These are phyloP conservation scores for Lichtheimia corymbifera DNA, from an alignment of 371 early-diverging fungal species.

Conservation along the genomic window DNA sequence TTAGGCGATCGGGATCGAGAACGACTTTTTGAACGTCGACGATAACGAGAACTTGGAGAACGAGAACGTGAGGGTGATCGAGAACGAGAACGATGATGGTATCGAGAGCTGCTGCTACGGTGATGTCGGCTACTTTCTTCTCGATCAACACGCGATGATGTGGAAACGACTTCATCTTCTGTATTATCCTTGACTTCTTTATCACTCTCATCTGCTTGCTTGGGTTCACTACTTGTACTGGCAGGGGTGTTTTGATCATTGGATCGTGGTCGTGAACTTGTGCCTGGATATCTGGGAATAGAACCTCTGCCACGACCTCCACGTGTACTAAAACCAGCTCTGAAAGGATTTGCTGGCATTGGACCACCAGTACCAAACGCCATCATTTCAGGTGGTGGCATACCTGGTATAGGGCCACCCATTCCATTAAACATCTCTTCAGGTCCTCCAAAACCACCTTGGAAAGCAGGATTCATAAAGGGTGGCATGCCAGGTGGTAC, in stretches of 20 bases:
- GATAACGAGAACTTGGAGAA: slow-evolving; percentile 12
- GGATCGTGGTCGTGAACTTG: slow-evolving; percentile 4
- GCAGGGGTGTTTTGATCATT: no score
- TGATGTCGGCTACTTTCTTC: slow-evolving; percentile 17
- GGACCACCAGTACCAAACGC: slow-evolving; percentile 18
- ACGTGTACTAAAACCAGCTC: slow-evolving; percentile 17
- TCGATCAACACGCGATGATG: slow-evolving; percentile 29
- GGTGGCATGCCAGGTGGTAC: slow-evolving; percentile 27
- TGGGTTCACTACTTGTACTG: slow-evolving; percentile 6
- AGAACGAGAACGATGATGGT: slow-evolving; percentile 13
- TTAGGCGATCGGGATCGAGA: slow-evolving; percentile 23
- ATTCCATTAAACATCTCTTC: slow-evolving; percentile 22
- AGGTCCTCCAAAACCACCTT: slow-evolving; percentile 24
- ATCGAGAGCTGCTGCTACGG: slow-evolving; percentile 17
- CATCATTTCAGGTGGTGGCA: slow-evolving; percentile 47
- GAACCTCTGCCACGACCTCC: slow-evolving; percentile 35
- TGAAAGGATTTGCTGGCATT: background rate
- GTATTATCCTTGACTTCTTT: slow-evolving; percentile 17
- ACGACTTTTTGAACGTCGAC: slow-evolving; percentile 12
- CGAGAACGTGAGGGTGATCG: slow-evolving; percentile 8
- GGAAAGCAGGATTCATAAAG: slow-evolving; percentile 37
- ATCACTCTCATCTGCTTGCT: slow-evolving; percentile 3
- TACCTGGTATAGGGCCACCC: slow-evolving; percentile 30
- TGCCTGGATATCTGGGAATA: slow-evolving; percentile 15
- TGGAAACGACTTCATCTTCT: slow-evolving; percentile 29